Base-by-base conservation (phyloP, 2,329 filamentous ascomycete genomes). In the Uncinocarpus reesii region DNA sequence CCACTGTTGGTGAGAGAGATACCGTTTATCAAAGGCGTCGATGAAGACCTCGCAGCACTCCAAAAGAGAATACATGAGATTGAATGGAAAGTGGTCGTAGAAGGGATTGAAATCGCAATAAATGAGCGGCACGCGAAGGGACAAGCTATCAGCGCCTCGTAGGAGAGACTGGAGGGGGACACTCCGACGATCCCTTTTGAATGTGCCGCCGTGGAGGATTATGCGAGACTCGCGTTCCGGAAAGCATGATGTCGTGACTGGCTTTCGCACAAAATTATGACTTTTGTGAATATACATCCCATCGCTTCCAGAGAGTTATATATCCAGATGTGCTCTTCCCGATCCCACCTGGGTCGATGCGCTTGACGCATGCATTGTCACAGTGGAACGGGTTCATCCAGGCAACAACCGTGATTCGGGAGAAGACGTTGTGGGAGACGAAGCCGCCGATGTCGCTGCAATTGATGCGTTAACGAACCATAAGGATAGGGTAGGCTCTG, bases 31-130 rank as follows among this genome's bases (percentile, higher is more conserved):
- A 75, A 75, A 51, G 71, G 68, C 0, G 72, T 77, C 41, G 80
- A 78, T 29, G 81, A 86, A 59, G 73, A 71, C 20, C 59, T 90
- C 48, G 75, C 79, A 28, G 74, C 76, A 42, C 72, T 95, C 23
- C 76, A 87, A 66, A 70, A 77, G 58, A 80, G 80, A 61, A 84
- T 95, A 53, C 87, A 95, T 65, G 66, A 66, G 16, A 73, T 80
- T 24, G 89, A 95, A 71, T 87, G 90, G 70, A 73, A 75, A 53
- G 67, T 88, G 55, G 87, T 95, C 57, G 81, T 94, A 23, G 77
- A 86, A 58, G 88, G 86, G 1, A 81, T 68, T 28, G 57, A 58
- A 36, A 58, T 65, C 43, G 60, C 65, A 18, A 59, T 66, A 26
- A 53, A 60, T 37, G 60, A 65, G 45, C 53, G 68, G 31, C 48